Base-by-base conservation (phyloP, 441 rosid genomes). In the Bruguiera hainesii region DNA sequence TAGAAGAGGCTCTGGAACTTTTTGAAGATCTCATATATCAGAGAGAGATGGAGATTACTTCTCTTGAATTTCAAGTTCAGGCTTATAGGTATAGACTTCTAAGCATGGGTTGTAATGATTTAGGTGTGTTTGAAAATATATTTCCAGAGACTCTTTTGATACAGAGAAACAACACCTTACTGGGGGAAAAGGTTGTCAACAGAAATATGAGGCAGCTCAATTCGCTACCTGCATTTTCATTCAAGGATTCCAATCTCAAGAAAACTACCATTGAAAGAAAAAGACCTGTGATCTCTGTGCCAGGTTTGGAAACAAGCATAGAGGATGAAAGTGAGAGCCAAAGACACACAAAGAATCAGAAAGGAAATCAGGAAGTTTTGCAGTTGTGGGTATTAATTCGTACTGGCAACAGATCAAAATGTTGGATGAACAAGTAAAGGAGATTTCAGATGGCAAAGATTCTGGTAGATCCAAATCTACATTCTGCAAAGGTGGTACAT, bases 1-100 rank as follows among this genome's bases (percentile, higher is more conserved):
- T 90, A 0, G 97, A 94, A 75, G 89, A 87, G n/a, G 89, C 92
- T 56, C 71, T 91, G 1, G 90, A 75, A 0, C 65, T 82, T 31
- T 87, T 86, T 25, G 96, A 91, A 57, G 96, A 94, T 57, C 77
- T 94, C 8, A 81, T 89, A 25, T 86, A 84, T 63, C 94, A 88
- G 59, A 89, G 89, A 69, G 98, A 94, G 69, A 82, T 89, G 93
- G 96, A 94, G 78, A 88, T 94, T n/a, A 84, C 96, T 0, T 85
- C 96, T 56, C 94, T 94, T 5, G 93, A 87, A 74, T 94, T 80
- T 73, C 98, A 91, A 74, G 85, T 87, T 46, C 89, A 89, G 75
- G 87, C 96, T 59, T 94, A 91, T 31, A 74, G 89, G 67, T 88
- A 85, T 63, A 84, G 85, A 67, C 83, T 91, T n/a, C 67, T 88